Conservation (phyloP, 345 rosid species). For the Syzygium jambos region DNA sequence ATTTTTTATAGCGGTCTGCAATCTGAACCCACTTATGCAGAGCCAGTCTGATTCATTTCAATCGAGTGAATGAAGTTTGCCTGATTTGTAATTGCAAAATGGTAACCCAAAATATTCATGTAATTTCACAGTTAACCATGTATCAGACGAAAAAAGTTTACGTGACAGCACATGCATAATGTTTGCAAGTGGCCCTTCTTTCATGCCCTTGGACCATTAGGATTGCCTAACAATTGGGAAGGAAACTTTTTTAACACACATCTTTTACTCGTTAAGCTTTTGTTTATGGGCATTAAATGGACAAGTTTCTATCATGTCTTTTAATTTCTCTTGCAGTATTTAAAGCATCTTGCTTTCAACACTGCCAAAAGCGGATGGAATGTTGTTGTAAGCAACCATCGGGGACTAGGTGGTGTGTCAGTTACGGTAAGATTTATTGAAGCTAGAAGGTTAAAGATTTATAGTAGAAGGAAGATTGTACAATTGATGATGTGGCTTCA, state of each 20-base stretch:
- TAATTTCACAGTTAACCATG: neutral
- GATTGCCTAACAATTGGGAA: neutral
- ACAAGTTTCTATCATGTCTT: neutral
- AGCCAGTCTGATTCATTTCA: neutral
- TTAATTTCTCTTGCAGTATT: conserved; percentile 31
- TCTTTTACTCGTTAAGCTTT: neutral
- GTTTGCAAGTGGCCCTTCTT: neutral
- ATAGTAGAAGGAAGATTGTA: neutral
- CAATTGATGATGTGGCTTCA: neutral
- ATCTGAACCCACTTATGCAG: neutral
- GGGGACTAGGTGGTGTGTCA: conserved; percentile 88
- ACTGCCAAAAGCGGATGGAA: conserved; percentile 70
- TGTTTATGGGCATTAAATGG: neutral
- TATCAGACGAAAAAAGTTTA: neutral
- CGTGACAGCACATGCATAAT: neutral
- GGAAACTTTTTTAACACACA: neutral
- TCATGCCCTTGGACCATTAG: neutral
- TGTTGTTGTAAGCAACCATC: conserved; percentile 83
- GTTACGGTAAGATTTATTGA: conserved; percentile 53
- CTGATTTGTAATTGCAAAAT: neutral
- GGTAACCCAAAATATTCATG: neutral
- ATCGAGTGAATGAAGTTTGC: neutral
- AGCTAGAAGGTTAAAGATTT: neutral
- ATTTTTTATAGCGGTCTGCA: neutral
- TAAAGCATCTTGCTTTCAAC: conserved; percentile 65